A percentile compares a stretch with the other conserved stretches of the same genome.
Evolutionary conservation across 345 rosid genomes (phyloP).

Genomic region (Rhizophora mangle): DNA sequence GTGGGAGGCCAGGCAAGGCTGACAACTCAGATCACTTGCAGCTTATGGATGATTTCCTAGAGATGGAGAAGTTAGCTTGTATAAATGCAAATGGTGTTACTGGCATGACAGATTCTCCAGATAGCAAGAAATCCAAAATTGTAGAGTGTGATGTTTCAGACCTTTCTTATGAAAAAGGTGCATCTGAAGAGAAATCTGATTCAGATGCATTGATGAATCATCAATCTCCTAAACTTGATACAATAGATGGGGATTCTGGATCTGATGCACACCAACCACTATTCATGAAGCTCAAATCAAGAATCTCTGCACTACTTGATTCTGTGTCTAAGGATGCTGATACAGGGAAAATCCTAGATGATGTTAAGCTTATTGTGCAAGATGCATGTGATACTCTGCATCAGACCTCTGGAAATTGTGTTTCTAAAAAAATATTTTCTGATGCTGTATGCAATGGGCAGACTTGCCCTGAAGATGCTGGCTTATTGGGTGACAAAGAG

Average conservation of each 20-base stretch:
- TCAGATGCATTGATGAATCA: slow-evolving; percentile 18
- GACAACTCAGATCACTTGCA: slow-evolving; percentile 55
- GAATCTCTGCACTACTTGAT: slow-evolving; percentile 54
- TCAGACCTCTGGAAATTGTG: slow-evolving; percentile 20
- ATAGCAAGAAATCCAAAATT: slow-evolving; percentile 38
- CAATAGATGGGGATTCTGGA: slow-evolving; percentile 27
- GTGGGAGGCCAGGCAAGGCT: slow-evolving; percentile 42
- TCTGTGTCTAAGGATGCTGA: slow-evolving; percentile 56
- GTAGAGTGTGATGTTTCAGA: slow-evolving; percentile 34
- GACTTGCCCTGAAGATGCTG: slow-evolving; percentile 32
- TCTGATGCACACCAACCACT: slow-evolving; percentile 35
- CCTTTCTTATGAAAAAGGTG: slow-evolving; percentile 19
- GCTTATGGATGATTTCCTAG: slow-evolving; percentile 96
- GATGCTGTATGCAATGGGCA: slow-evolving; percentile 27
- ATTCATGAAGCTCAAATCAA: slow-evolving; percentile 45
- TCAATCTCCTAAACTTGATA: slow-evolving; percentile 14
- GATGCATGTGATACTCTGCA: slow-evolving; percentile 41
- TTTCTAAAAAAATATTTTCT: slow-evolving; percentile 27
- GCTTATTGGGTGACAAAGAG: slow-evolving; percentile 33
- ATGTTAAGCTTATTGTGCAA: slow-evolving; percentile 47
- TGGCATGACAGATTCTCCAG: slow-evolving; percentile 33
- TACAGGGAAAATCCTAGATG: slow-evolving; percentile 50
- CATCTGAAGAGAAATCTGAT: slow-evolving; percentile 27
- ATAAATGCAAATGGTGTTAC: slow-evolving; percentile 38
- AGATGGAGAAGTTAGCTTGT: slow-evolving; percentile 96